phyloP scores from a whole-genome alignment of 345 rosid species.

The Hypericum perforatum region DNA sequence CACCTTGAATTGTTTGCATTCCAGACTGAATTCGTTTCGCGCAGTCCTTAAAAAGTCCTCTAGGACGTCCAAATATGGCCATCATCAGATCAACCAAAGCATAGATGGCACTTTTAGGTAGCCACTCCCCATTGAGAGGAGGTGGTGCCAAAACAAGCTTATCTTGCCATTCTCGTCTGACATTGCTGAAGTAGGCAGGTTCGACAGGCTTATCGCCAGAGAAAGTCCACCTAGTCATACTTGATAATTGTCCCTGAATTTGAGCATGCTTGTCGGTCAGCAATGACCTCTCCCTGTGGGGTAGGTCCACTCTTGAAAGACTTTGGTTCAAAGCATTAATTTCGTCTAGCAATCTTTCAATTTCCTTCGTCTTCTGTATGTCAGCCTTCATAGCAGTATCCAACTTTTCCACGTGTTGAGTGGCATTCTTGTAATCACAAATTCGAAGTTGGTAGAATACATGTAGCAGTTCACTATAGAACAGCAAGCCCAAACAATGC shows the following conservation, averaged over 20 bases:
- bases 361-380: slow-evolving; percentile 36
- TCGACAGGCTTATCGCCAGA: slow-evolving; percentile 35
- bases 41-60: slow-evolving; percentile 89
- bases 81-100: slow-evolving; percentile 91
- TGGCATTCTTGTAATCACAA: slow-evolving; percentile 86
- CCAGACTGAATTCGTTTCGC: slow-evolving; percentile 84
- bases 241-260: slow-evolving; percentile 45
- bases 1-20: slow-evolving; percentile 67
- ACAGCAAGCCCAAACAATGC: slow-evolving; percentile 64
- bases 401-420: slow-evolving; percentile 73
- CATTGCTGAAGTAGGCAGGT: slow-evolving; percentile 54
- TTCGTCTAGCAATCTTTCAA: slow-evolving; percentile 45
- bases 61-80: slow-evolving; percentile 82
- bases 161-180: slow-evolving; percentile 45
- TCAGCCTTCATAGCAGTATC: slow-evolving; percentile 87
- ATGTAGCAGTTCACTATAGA: slow-evolving; percentile 86
- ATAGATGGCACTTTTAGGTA: slow-evolving; percentile 79
- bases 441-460: slow-evolving; percentile 72
- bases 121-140: slow-evolving; percentile 93
- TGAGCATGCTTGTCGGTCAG: slow-evolving; percentile 42
- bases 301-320: slow-evolving; percentile 54
- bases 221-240: slow-evolving; percentile 22
- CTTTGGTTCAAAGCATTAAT: slow-evolving; percentile 56
- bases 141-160: slow-evolving; percentile 73
- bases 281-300: slow-evolving; percentile 51